Percentiles rank a stretch among this genome's conserved stretches.
Evolutionary conservation across 257 asterid genomes (phyloP).

Genomic region (Paraleonurus japonicus): DNA sequence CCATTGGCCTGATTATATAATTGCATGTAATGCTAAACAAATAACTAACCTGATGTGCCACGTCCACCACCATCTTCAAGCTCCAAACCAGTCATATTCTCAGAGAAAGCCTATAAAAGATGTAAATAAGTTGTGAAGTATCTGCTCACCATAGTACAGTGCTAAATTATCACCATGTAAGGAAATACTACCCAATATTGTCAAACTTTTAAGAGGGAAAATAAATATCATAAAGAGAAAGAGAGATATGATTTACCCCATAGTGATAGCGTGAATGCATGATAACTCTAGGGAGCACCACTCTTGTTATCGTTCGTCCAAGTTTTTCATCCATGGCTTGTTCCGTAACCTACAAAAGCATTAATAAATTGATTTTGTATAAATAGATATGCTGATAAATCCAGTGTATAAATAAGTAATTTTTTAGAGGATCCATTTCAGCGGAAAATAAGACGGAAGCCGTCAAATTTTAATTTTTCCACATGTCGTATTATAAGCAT

Average conservation of each 20-base stretch:
- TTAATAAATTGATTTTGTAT: not conserved
- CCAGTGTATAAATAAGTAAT: not conserved
- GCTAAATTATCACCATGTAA: not conserved
- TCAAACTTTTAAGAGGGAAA: not conserved
- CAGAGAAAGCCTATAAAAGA: conserved; percentile 72
- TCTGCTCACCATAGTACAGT: not conserved
- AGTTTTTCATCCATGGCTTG: conserved; percentile 80
- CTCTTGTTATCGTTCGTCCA: conserved; percentile 77
- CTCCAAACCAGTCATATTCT: conserved; percentile 92
- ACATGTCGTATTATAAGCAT: not conserved
- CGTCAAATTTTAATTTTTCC: not conserved
- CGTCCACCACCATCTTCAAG: conserved; percentile 99
- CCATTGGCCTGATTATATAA: conserved; percentile 3
- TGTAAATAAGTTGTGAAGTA: not conserved
- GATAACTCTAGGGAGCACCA: conserved; percentile 91
- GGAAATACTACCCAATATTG: not conserved
- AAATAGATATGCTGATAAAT: not conserved
- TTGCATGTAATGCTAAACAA: not conserved
- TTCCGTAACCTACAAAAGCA: conserved; percentile 63
- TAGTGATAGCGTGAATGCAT: conserved; percentile 94
- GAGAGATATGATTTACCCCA: conserved; percentile 49
- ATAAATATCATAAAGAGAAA: conserved; percentile 11
- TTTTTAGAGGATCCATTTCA: not conserved
- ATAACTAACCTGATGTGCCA: conserved; percentile 78
- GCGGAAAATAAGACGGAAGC: not conserved